These are phyloP conservation scores for Lasiodiplodia hormozganensis DNA, from an alignment of 2,329 filamentous ascomycete genomes.

Conservation along the genomic window DNA sequence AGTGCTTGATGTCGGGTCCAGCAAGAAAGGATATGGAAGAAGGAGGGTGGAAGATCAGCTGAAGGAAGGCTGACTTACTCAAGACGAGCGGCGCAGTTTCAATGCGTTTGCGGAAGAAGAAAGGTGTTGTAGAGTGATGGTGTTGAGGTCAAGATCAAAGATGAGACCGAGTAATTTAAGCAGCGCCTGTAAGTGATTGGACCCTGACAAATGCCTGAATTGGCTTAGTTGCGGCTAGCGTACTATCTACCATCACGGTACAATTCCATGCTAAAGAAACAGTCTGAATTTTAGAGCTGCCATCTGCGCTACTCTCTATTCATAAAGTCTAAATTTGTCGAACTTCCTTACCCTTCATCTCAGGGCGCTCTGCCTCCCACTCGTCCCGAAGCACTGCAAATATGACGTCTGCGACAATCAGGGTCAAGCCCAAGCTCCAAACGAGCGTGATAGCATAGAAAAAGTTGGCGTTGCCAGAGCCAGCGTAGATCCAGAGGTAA, in stretches of 20 bases:
- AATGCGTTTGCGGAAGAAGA: neutral
- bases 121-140: neutral
- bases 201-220: neutral
- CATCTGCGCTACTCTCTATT: neutral
- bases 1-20: neutral
- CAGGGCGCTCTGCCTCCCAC: conserved; percentile 89
- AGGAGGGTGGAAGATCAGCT: neutral
- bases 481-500: conserved; percentile 97
- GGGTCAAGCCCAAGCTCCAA: conserved; percentile 88
- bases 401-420: conserved; percentile 85
- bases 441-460: conserved; percentile 99
- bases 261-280: too few relatives aligned
- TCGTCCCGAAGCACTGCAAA: conserved; percentile 92
- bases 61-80: neutral
- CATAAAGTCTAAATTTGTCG: conserved; percentile 72
- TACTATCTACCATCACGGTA: neutral
- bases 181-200: neutral
- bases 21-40: neutral
- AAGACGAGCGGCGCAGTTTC: neutral
- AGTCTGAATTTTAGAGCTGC: neutral
- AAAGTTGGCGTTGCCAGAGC: conserved; percentile 97
- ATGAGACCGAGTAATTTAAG: neutral
- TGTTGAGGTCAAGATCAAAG: neutral
- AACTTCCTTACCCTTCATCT: conserved; percentile 87
- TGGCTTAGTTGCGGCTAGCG: neutral